These are phyloP conservation scores for Teratosphaeria viscida DNA, from an alignment of 2,329 filamentous ascomycete genomes.

Conservation along the genomic window DNA sequence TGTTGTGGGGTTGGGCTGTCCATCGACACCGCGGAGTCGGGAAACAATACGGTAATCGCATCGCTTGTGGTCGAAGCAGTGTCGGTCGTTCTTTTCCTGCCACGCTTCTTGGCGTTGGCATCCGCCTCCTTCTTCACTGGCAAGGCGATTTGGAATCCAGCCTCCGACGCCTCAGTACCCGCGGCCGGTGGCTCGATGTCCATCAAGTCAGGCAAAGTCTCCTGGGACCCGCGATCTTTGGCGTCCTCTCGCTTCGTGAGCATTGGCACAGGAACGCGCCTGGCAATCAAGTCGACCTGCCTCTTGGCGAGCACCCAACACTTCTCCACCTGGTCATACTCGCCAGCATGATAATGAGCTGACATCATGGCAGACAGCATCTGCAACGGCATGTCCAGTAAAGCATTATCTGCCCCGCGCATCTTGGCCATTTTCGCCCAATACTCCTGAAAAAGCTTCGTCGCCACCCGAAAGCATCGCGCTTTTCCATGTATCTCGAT, in stretches of 20 bases:
- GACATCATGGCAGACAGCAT: constrained; percentile 52
- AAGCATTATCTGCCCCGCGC: background rate
- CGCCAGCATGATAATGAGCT: constrained; percentile 47
- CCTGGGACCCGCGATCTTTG: background rate
- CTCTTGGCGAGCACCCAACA: constrained; percentile 56
- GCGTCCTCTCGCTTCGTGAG: constrained; percentile 4
- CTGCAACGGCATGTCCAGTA: constrained; percentile 9
- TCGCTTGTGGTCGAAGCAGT: background rate
- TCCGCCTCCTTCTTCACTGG: background rate
- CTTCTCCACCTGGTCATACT: constrained; percentile 50
- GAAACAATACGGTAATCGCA: background rate
- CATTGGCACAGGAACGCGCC: constrained; percentile 9
- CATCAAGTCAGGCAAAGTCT: background rate
- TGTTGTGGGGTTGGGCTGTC: background rate
- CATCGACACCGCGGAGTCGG: background rate
- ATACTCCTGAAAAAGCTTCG: constrained; percentile 48
- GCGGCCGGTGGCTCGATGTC: background rate
- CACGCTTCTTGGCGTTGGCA: background rate
- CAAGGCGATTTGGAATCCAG: constrained; percentile 1
- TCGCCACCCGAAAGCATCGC: constrained; percentile 38
- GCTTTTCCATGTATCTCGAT: constrained; percentile 45
- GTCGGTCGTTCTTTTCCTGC: background rate
- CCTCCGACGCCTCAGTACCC: constrained; percentile 3
- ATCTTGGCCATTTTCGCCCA: constrained; percentile 5
- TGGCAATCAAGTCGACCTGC: constrained; percentile 34